Evolutionary conservation across 2,329 filamentous ascomycete genomes (phyloP), one percentile per base, ranked within the genome.

Genomic region (Trichophyton schoenleinii): DNA sequence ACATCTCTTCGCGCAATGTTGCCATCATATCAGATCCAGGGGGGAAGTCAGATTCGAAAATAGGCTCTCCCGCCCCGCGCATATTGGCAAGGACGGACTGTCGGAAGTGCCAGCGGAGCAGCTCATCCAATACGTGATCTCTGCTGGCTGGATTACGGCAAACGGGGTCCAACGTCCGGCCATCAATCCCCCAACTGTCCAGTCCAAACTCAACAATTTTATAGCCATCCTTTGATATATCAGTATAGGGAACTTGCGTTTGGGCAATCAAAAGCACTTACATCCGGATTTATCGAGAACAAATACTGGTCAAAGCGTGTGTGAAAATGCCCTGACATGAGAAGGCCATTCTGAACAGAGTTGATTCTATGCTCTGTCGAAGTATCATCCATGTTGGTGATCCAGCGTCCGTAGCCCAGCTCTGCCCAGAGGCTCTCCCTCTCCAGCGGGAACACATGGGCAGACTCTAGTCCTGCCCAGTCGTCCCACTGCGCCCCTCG

Each of bases 371-470:
- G 62, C 8, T 52, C 15, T 49, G 59, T 61, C 34, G 25, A 52
- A 15, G 60, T 42, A 60, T 63, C 46, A 49, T 63, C 57, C 57
- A 59, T 64, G 25, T 64, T 60, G 36, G 63, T 66, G 28, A 68
- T 61, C 66, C 66, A 67, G 7, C 61, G 57, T 6, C 64, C 61
- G 44, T 62, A 70, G 57, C 64, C 63, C 7, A 44, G 55, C 7
- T 67, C 28, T n/a, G 57, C 63, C 67, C 67, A 70, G 58, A 62
- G 18, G 57, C 44, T 66, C 58, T 68, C 64, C 20, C 44, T 41
- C 11, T 66, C 55, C 18, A 70, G 62, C 15, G 68, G 68, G 57
- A 69, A 70, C 13, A 68, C 55, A 69, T 70, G 67, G 1, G 64
- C 64, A 22, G 64, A 64, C 48, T 69, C 64, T 58, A 67, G 69